These are phyloP conservation scores for Colletotrichum abscissum DNA, from an alignment of 2,329 filamentous ascomycete genomes.

Conservation along the genomic window DNA sequence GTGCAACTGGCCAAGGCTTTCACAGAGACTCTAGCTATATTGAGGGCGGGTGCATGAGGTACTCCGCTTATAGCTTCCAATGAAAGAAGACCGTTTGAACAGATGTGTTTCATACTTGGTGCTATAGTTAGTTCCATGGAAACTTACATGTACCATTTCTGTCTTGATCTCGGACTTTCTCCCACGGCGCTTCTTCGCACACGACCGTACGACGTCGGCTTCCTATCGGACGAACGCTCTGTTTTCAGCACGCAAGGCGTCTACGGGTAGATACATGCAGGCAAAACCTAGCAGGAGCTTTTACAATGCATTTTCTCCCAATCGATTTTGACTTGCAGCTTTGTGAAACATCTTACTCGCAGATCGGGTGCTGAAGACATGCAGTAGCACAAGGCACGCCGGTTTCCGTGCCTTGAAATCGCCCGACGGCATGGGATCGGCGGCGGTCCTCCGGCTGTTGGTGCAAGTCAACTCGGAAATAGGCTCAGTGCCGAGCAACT, in stretches of 20 bases:
- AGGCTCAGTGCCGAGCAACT: background rate
- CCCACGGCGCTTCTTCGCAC: background rate
- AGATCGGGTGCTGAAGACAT: background rate
- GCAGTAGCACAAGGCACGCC: background rate
- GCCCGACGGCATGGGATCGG: background rate
- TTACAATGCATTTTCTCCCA: background rate
- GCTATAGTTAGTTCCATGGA: background rate
- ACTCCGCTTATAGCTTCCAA: background rate
- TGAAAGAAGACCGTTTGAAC: background rate
- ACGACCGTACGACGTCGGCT: background rate
- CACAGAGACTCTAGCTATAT: background rate
- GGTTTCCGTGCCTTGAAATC: background rate
- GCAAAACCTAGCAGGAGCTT: background rate
- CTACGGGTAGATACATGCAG: background rate
- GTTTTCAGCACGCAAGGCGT: background rate
- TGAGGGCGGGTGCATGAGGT: background rate
- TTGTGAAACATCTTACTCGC: background rate
- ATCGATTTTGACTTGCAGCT: background rate
- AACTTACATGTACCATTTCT: background rate
- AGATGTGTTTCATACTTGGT: background rate
- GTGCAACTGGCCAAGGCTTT: constrained; percentile 18
- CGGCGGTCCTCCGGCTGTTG: background rate
- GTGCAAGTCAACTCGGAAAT: background rate
- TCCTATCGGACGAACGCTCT: background rate
- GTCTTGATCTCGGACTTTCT: background rate